A percentile compares a stretch with the other conserved stretches of the same genome.
Conservation (phyloP, 2,329 filamentous ascomycete species). For the Epicoccum sorghinum region DNA sequence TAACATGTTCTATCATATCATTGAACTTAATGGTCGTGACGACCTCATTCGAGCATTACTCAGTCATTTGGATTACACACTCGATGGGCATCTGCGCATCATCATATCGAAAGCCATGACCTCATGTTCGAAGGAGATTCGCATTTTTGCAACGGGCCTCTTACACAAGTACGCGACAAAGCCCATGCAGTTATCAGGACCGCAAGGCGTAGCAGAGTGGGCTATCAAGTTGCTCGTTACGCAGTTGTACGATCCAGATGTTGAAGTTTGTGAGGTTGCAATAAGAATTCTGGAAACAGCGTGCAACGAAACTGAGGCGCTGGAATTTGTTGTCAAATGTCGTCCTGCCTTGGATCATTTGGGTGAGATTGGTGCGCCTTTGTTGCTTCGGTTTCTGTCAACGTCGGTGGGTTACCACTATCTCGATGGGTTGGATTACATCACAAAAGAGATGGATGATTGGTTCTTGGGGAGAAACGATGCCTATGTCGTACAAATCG, state of each 20-base stretch:
- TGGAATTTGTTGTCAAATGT: constrained; percentile 97
- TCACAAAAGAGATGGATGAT: constrained; percentile 99
- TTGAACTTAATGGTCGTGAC: constrained; percentile 87
- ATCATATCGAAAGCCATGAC: constrained; percentile 93
- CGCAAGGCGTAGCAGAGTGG: constrained; percentile 81
- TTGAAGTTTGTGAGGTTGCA: constrained; percentile 93
- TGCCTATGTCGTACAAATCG: constrained; percentile 90
- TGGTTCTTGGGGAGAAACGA: constrained; percentile 98
- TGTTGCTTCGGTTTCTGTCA: constrained; percentile 89
- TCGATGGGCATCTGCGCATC: constrained; percentile 84
- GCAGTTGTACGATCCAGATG: constrained; percentile 94
- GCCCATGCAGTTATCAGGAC: constrained; percentile 52
- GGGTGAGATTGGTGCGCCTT: constrained; percentile 92
- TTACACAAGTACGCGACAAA: constrained; percentile 83
- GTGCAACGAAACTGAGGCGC: constrained; percentile 86
- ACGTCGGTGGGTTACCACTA: constrained; percentile 98
- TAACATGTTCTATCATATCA: constrained; percentile 99
- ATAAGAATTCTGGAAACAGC: constrained; percentile 98
- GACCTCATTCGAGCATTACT: constrained; percentile 90
- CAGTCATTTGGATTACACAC: constrained; percentile 88
- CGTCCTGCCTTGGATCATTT: constrained; percentile 92
- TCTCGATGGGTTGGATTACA: constrained; percentile 94
- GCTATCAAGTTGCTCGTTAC: constrained; percentile 97
- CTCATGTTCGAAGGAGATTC: constrained; percentile 85
- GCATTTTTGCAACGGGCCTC: constrained; percentile 86